Evolutionary conservation across 2,329 filamentous ascomycete genomes (phyloP).

Genomic region (Ophiobolus disseminans): DNA sequence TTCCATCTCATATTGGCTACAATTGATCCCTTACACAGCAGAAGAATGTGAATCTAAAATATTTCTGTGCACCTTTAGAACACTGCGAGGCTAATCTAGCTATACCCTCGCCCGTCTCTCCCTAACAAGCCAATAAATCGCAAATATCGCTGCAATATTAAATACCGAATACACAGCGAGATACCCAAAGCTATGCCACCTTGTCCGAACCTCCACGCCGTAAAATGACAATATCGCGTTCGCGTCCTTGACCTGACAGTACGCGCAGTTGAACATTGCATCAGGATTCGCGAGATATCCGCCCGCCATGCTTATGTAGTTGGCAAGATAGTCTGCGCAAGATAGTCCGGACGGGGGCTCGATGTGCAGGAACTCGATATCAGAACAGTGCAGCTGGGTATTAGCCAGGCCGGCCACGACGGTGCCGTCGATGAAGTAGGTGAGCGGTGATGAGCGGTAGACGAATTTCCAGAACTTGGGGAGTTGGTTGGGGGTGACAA

Average conservation of each 20-base stretch:
- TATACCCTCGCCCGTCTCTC: too few species aligned
- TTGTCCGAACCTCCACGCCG: too few species aligned
- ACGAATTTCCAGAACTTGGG: conserved; percentile 80
- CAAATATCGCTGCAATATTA: too few species aligned
- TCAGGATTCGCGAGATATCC: background rate
- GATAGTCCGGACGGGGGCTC: background rate
- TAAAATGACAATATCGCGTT: too few species aligned
- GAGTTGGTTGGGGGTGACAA: conserved; percentile 59
- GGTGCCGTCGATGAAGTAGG: conserved; percentile 61
- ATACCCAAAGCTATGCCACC: too few species aligned
- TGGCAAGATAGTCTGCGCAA: background rate
- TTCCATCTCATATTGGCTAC: too few species aligned
- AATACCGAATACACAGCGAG: too few species aligned
- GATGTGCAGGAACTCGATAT: background rate
- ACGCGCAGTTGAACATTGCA: background rate
- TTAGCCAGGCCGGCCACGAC: conserved; percentile 67
- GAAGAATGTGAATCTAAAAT: too few species aligned
- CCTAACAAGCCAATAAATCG: too few species aligned
- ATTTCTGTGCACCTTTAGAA: too few species aligned
- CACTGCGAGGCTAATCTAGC: too few species aligned
- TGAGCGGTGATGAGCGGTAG: conserved; percentile 73
- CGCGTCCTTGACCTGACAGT: background rate
- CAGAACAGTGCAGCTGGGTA: background rate
- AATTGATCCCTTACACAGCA: too few species aligned
- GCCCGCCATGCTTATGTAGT: background rate